Conservation (phyloP, 2,329 filamentous ascomycete species). For the Talaromyces sp. region DNA sequence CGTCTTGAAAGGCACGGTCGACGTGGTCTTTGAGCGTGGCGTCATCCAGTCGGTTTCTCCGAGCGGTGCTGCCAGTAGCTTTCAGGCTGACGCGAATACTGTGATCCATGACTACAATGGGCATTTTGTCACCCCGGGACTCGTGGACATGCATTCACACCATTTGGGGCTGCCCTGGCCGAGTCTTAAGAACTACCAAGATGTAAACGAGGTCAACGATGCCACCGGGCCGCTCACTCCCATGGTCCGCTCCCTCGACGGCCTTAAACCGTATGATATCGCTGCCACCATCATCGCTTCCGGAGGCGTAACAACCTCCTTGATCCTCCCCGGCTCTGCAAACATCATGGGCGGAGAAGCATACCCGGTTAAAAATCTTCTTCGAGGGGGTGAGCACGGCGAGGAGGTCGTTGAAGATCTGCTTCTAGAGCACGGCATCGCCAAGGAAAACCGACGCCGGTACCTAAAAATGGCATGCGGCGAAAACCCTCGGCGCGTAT, state of each 20-base stretch:
- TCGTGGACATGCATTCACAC: constrained; percentile 70
- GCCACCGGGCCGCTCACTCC: constrained; percentile 54
- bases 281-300: constrained; percentile 67
- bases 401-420: constrained; percentile 59
- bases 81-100: constrained; percentile 2
- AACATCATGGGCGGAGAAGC: constrained; percentile 71
- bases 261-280: constrained; percentile 57
- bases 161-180: constrained; percentile 58
- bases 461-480: constrained; percentile 76
- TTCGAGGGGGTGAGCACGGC: constrained; percentile 56
- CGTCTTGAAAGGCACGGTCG: constrained; percentile 27
- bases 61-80: background rate
- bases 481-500: constrained; percentile 62
- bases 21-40: constrained; percentile 37
- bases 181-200: constrained; percentile 48
- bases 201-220: constrained; percentile 59
- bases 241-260: constrained; percentile 63
- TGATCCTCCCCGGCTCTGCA: constrained; percentile 63
- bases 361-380: constrained; percentile 63
- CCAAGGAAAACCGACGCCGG: constrained; percentile 54
- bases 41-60: constrained; percentile 36
- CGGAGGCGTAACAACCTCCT: constrained; percentile 64
- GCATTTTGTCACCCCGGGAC: constrained; percentile 59
- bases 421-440: constrained; percentile 57
- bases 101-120: constrained; percentile 33